A percentile compares a stretch with the other conserved stretches of the same genome.
phyloP scores from a whole-genome alignment of 2,329 filamentous ascomycete genomes.

The Trichoderma arundinaceum region DNA sequence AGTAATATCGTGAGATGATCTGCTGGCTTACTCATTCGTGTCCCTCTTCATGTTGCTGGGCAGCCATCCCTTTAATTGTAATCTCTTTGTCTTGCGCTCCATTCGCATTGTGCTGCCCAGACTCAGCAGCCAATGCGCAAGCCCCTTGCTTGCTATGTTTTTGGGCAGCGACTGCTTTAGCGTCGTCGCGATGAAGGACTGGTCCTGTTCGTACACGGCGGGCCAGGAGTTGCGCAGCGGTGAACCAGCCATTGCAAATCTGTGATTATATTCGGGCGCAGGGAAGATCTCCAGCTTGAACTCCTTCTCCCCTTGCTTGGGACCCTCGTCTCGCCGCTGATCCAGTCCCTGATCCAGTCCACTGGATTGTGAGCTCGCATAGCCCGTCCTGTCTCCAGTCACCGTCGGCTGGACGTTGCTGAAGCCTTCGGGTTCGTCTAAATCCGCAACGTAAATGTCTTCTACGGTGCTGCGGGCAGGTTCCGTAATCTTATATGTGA shows the following conservation, averaged over 20 bases:
- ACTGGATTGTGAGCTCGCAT: conserved; percentile 18
- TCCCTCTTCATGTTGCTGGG: conserved; percentile 37
- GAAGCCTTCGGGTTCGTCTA: conserved; percentile 36
- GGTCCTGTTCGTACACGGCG: conserved; percentile 39
- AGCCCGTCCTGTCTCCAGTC: conserved; percentile 9
- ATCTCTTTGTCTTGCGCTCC: conserved; percentile 33
- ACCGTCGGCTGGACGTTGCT: conserved; percentile 25
- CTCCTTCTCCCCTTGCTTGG: conserved; percentile 38
- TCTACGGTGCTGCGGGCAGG: conserved; percentile 37
- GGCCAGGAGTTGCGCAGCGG: conserved; percentile 53
- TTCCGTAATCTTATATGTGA: conserved; percentile 51
- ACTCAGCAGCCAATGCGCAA: conserved; percentile 52
- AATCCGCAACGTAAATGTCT: conserved; percentile 44
- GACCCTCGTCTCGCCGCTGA: conserved; percentile 10
- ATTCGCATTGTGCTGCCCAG: conserved; percentile 31
- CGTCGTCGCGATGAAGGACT: conserved; percentile 46
- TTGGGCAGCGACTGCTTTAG: conserved; percentile 49
- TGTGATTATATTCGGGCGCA: conserved; percentile 49
- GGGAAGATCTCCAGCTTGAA: conserved; percentile 53
- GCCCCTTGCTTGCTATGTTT: conserved; percentile 46
- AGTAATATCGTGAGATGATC: conserved; percentile 3
- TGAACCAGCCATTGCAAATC: conserved; percentile 43
- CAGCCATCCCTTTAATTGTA: conserved; percentile 37
- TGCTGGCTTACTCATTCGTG: conserved; percentile 19
- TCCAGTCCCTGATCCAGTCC: conserved; percentile 37